phyloP scores from a whole-genome alignment of 2,329 filamentous ascomycete genomes.

The Botrytis medusae region DNA sequence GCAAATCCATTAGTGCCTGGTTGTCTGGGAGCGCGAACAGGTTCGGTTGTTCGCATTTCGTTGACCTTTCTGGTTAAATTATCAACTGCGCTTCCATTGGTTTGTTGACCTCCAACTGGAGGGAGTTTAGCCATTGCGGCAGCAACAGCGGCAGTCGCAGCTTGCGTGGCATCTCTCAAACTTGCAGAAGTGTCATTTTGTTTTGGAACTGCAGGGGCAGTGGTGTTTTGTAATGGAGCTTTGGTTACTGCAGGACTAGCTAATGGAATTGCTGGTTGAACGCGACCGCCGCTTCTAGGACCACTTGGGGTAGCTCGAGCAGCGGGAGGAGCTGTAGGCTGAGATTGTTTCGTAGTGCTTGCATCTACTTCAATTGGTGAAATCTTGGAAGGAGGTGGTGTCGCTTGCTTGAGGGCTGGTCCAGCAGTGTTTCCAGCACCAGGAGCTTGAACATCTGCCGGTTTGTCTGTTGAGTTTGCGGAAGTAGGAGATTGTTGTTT shows the following conservation, averaged over 20 bases:
- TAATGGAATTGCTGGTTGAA: conserved; percentile 67
- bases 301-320: conserved; percentile 40
- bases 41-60: conserved; percentile 70
- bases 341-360: conserved; percentile 33
- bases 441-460: conserved; percentile 47
- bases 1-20: conserved; percentile 44
- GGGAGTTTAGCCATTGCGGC: conserved; percentile 74
- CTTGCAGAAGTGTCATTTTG: conserved; percentile 42
- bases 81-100: conserved; percentile 54
- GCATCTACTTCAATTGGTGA: conserved; percentile 54
- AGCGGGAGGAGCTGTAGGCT: conserved; percentile 24
- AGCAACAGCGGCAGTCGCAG: conserved; percentile 75
- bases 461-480: conserved; percentile 42
- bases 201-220: conserved; percentile 18
- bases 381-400: conserved; percentile 68
- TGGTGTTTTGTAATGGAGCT: conserved; percentile 42
- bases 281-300: conserved; percentile 49
- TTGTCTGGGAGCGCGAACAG: conserved; percentile 51
- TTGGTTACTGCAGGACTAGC: conserved; percentile 43
- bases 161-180: conserved; percentile 68
- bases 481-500: conserved; percentile 48
- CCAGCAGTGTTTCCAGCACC: conserved; percentile 44
- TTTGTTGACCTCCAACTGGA: conserved; percentile 34
- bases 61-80: conserved; percentile 74
- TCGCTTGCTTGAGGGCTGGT: conserved; percentile 43